Base-by-base conservation (phyloP, 495 filamentous ascomycete genomes). In the Hypoxylon trugodes region DNA sequence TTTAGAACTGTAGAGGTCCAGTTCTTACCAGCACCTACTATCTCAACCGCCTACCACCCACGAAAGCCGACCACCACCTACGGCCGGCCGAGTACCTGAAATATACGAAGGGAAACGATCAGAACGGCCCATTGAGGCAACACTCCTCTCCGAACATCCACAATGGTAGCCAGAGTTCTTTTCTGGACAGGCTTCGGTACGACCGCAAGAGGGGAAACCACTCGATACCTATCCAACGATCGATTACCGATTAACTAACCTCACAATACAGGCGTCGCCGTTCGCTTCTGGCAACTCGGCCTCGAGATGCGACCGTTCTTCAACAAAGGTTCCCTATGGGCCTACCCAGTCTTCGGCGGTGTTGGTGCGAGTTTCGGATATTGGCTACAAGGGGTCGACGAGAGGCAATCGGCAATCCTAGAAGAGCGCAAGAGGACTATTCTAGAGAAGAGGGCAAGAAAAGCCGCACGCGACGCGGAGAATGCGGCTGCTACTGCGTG, bases 171-270 rank as follows among this genome's bases (percentile, higher is more conserved):
- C 82, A 92, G 92, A 81, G 84, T 97, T 76, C 77, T 97, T 76
- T 96, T 97, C 86, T 98, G 95, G 95, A 85, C 86, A 70, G 89
- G 90, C 85, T 97, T 98, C 87, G 95, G 95, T 98, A 88, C 71
- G 82, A 50, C 59, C 57, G 26, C 47, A 48, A 51, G 54, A 38
- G 45, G 64, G n/a, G n/a, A n/a, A n/a, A n/a, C n/a, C n/a, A n/a
- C n/a, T n/a, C n/a, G n/a, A n/a, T n/a, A n/a, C n/a, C n/a, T n/a
- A n/a, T n/a, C 65, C 32, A 13, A 12, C 52, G 28, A 47, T 46
- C 40, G 28, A 43, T n/a, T 26, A 41, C n/a, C n/a, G n/a, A n/a
- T n/a, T 32, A 45, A 50, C 50, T 59, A n/a, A 63, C 59, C 41
- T 6, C 6, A 5, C 21, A 37, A 28, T 13, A 18, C 57, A 98